Evolutionary conservation across 345 rosid species (phyloP).

Genomic region (Bretschneidera sinensis): DNA sequence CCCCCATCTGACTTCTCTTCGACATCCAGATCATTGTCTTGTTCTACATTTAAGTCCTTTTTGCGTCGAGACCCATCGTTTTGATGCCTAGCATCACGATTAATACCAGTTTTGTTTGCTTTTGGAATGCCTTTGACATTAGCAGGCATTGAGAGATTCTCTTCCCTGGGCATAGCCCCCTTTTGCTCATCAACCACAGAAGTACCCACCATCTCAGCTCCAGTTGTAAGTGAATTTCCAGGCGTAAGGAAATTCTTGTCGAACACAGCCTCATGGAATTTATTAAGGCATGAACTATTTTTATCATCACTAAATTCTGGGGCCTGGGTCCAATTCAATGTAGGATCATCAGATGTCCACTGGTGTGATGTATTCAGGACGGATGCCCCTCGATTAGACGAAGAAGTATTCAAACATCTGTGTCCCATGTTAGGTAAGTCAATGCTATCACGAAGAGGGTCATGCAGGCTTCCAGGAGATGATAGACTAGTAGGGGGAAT

Average conservation of each 20-base stretch:
- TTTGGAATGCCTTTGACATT: conserved; percentile 31
- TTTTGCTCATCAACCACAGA: conserved; percentile 43
- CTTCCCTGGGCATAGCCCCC: conserved; percentile 38
- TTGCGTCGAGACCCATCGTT: conserved; percentile 40
- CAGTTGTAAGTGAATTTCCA: conserved; percentile 26
- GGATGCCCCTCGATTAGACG: conserved; percentile 33
- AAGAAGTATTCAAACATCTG: conserved; percentile 28
- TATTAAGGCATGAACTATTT: conserved; percentile 37
- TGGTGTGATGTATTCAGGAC: conserved; percentile 27
- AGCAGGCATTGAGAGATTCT: conserved; percentile 36
- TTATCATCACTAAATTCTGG: conserved; percentile 42
- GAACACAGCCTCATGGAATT: conserved; percentile 29
- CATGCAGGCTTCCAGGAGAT: conserved; percentile 49
- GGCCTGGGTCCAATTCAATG: conserved; percentile 15
- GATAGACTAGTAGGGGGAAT: conserved; percentile 41
- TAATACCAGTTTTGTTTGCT: conserved; percentile 23
- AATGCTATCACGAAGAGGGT: conserved; percentile 57
- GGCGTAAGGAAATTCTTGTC: conserved; percentile 27
- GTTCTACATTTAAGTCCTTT: conserved; percentile 33
- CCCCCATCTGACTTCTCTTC: conserved; percentile 44
- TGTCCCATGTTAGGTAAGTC: conserved; percentile 37
- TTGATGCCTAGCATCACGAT: conserved; percentile 30
- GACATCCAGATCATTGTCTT: conserved; percentile 34
- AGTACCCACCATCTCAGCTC: conserved; percentile 39
- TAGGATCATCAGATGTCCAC: conserved; percentile 29